These are phyloP conservation scores for Tephrocybe rancida DNA, from an alignment of 768 basidiomycete species.

Conservation along the genomic window DNA sequence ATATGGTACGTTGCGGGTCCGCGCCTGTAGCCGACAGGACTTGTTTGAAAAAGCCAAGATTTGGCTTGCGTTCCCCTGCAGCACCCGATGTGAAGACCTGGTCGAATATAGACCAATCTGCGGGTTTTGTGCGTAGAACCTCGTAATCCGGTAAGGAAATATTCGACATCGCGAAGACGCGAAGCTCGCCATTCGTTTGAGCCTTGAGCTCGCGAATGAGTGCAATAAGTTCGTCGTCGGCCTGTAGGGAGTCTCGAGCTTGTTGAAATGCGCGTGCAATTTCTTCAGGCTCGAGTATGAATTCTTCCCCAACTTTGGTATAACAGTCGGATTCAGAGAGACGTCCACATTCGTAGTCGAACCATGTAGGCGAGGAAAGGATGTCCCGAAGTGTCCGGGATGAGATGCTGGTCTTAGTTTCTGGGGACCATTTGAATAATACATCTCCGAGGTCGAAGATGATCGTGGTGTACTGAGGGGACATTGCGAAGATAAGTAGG, in stretches of 20 bases:
- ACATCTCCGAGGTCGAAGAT: constrained; percentile 62
- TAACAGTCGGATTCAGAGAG: constrained; percentile 49
- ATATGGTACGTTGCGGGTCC: constrained; percentile 50
- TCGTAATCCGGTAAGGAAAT: constrained; percentile 56
- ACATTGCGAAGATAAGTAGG: constrained; percentile 7
- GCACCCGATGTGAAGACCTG: constrained; percentile 53
- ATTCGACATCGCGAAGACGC: constrained; percentile 61
- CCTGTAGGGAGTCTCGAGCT: constrained; percentile 48
- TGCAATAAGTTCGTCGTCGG: constrained; percentile 45
- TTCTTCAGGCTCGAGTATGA: constrained; percentile 37
- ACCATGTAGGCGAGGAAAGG: constrained; percentile 49
- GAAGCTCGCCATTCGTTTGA: constrained; percentile 33
- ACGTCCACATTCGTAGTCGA: constrained; percentile 53
- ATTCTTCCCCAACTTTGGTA: constrained; percentile 38
- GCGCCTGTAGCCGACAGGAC: constrained; percentile 45
- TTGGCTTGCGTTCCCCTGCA: constrained; percentile 57
- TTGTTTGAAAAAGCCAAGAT: constrained; percentile 53
- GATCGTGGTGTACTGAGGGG: constrained; percentile 32
- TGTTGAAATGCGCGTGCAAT: constrained; percentile 46
- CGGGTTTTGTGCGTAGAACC: constrained; percentile 44
- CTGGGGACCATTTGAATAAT: constrained; percentile 54
- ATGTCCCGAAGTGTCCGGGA: constrained; percentile 42
- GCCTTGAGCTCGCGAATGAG: constrained; percentile 49
- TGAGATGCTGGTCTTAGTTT: constrained; percentile 45
- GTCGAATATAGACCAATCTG: constrained; percentile 52